phyloP scores from a whole-genome alignment of 108 stramenopile species.

The Pseudonitzschia multistriata region DNA sequence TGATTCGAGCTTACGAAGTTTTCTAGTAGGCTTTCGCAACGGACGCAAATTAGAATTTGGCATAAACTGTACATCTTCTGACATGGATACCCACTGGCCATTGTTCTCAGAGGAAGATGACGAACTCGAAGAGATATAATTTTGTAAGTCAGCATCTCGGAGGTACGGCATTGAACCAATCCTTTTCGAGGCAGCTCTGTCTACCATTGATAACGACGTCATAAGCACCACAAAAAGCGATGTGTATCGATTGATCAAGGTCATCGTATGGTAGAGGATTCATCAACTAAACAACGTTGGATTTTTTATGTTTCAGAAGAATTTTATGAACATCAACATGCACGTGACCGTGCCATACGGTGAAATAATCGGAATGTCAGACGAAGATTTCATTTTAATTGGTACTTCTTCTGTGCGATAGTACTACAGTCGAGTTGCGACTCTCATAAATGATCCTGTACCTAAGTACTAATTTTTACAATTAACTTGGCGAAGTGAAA shows the following conservation, averaged over 20 bases:
- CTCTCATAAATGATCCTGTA: no score
- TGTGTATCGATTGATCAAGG: not conserved
- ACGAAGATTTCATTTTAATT: no score
- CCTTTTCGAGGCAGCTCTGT: not conserved
- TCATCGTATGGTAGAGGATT: no score
- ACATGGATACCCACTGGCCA: slow-evolving; percentile 21
- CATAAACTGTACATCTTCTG: slow-evolving; percentile 21
- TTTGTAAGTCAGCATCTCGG: slow-evolving; percentile 8
- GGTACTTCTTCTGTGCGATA: no score
- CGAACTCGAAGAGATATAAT: not conserved
- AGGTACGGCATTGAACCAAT: slow-evolving; percentile 17
- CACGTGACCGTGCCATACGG: no score
- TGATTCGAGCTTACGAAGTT: slow-evolving; percentile 25
- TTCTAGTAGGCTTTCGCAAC: slow-evolving; percentile 13
- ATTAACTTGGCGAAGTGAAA: no score
- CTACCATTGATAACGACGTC: not conserved
- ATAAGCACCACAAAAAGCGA: not conserved
- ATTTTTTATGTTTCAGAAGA: no score
- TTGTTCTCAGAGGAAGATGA: slow-evolving; percentile 2
- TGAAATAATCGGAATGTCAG: no score
- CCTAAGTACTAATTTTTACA: no score
- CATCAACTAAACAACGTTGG: no score
- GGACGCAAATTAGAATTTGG: not conserved
- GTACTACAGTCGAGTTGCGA: no score
- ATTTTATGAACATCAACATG: no score